Evolutionary conservation across 176 grass and related monocot genomes (phyloP).

Genomic region (Thalia dealbata): DNA sequence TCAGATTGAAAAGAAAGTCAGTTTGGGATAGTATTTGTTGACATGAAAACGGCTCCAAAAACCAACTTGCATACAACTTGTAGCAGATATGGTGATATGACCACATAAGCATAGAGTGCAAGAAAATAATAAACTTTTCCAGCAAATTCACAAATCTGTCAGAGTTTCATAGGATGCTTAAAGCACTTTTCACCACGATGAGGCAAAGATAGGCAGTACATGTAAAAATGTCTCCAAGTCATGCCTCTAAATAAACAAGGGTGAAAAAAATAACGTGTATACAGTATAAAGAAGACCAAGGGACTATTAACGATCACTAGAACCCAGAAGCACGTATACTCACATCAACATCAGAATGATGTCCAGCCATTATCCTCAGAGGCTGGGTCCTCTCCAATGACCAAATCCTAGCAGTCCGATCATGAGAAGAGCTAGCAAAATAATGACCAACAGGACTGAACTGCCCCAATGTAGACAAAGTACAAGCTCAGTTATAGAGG

Average conservation of each 20-base stretch:
- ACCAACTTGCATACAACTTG: not conserved
- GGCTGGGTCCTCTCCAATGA: constrained; percentile 95
- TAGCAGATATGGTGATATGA: not conserved
- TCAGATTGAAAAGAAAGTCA: not conserved
- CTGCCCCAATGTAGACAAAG: constrained; percentile 31
- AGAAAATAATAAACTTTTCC: not conserved
- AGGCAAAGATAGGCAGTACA: not conserved
- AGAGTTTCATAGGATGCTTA: not conserved
- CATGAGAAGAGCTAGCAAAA: constrained; percentile 96
- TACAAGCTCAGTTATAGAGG: not conserved
- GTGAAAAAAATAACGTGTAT: not conserved
- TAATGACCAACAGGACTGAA: constrained; percentile 93
- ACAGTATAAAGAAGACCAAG: not conserved
- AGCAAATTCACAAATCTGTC: not conserved
- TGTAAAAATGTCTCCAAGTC: not conserved
- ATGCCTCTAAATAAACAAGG: not conserved
- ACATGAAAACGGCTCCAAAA: not conserved
- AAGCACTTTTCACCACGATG: not conserved
- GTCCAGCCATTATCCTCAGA: constrained; percentile 83
- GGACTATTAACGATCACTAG: not conserved
- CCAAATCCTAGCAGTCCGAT: constrained; percentile 97
- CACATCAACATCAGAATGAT: constrained; percentile 99
- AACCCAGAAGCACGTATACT: constrained; percentile 11
- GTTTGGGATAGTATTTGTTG: not conserved
- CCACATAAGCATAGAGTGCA: not conserved